Evolutionary conservation across 352 stramenopile genomes (phyloP), one percentile per base, ranked within the genome.

Genomic region (Lagenidium giganteum): DNA sequence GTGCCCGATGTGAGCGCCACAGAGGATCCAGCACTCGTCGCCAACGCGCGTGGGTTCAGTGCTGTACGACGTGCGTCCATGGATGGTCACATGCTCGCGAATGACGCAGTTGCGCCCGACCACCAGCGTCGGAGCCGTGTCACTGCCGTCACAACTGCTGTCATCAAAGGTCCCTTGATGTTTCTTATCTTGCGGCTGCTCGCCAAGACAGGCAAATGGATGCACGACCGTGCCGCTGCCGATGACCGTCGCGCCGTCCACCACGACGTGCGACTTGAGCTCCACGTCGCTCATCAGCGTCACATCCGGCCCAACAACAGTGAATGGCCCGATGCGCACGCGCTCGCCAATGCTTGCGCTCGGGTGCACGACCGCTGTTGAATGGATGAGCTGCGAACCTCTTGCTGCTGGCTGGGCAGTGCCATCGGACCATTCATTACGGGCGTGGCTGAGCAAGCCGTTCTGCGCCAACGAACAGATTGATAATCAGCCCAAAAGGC

Each of bases 151-250:
- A 11, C 14, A 9, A 8, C 31, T 35, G 23, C n/a, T 17, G 11
- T 54, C 31, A 7, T 25, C 11, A 35, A 50, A 54, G 11, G 62
- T 43, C 8, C 31, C 31, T 17, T 55, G 37, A 47, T 91, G 78
- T 38, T 93, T 93, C 54, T 89, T 93, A 54, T 93, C 81, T 44
- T 93, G 81, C 16, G 81, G 76, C 17, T 80, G 65, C 4, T 72
- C 81, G 5, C 81, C 81, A 35, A 93, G 55, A 34, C 74, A 84
- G 20, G 75, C 81, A 47, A 93, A 93, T 30, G 81, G 69, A 27
- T 88, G 63, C 11, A 93, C 47, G 8, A 75, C 46, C 9, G 77
- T 88, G 34, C 66, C 67, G 9, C 43, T 45, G 4, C 77, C 78
- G 16, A 90, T 58, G 4, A 48, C 51, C 3, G 81, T 93, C 32